phyloP scores from a whole-genome alignment of 2,329 filamentous ascomycete species.

The Xylaria digitata region DNA sequence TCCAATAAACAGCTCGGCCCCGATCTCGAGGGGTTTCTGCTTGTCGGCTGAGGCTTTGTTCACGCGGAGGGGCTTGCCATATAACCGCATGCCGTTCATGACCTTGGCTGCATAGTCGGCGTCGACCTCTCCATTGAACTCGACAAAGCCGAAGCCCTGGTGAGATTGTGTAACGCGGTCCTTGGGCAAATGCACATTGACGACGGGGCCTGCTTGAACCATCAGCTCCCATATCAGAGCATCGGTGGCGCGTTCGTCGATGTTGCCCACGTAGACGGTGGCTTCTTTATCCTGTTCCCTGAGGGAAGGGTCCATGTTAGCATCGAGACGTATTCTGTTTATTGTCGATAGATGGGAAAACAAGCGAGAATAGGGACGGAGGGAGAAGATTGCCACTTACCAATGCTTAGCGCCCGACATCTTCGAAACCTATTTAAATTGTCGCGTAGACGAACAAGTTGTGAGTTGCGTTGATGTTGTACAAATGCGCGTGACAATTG shows the following conservation, averaged over 20 bases:
- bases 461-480: not conserved
- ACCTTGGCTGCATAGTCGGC: conserved; percentile 96
- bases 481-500: not conserved
- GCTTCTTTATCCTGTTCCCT: conserved; percentile 99
- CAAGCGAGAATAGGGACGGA: not conserved
- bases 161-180: conserved; percentile 97
- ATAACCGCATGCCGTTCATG: conserved; percentile 95
- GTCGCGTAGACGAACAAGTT: conserved; percentile 10
- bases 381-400: conserved; percentile 37
- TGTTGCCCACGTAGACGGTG: conserved; percentile 97
- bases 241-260: conserved; percentile 94
- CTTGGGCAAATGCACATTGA: conserved; percentile 98
- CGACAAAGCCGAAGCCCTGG: conserved; percentile 98
- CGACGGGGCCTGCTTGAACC: conserved; percentile 96
- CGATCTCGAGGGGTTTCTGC: conserved; percentile 91
- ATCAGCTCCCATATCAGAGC: conserved; percentile 96
- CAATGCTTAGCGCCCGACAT: conserved; percentile 58
- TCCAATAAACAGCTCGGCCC: conserved; percentile 95
- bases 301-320: not conserved
- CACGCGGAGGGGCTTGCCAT: conserved; percentile 93
- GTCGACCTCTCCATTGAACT: conserved; percentile 94
- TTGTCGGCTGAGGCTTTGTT: conserved; percentile 95
- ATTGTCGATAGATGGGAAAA: not conserved
- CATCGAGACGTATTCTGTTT: not conserved
- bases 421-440: conserved; percentile 35